Evolutionary conservation across 768 basidiomycete species (phyloP).

Genomic region (Serpula lacrymans): DNA sequence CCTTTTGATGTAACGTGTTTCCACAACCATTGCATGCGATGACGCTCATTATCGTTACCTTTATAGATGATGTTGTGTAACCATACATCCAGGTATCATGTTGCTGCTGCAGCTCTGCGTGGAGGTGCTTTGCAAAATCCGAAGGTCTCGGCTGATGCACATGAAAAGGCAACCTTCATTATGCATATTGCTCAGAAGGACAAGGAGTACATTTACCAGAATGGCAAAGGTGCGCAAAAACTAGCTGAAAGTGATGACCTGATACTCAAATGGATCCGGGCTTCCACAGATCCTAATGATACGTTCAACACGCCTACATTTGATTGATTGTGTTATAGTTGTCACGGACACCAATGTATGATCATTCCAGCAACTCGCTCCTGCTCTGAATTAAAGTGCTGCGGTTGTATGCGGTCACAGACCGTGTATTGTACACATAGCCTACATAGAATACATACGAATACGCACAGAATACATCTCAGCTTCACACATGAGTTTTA

Average conservation of each 20-base stretch:
- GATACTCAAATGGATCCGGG: too few species aligned
- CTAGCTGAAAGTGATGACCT: slow-evolving; percentile 1
- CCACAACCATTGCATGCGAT: slow-evolving; percentile 2
- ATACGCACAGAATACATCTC: too few species aligned
- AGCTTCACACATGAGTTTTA: too few species aligned
- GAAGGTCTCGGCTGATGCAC: slow-evolving; percentile 54
- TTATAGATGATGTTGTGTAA: slow-evolving; percentile 75
- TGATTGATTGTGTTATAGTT: too few species aligned
- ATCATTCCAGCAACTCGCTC: too few species aligned
- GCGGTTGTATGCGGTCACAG: too few species aligned
- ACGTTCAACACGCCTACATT: slow-evolving; percentile 49
- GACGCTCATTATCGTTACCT: background rate
- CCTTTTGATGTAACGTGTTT: slow-evolving; percentile 61
- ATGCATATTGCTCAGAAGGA: slow-evolving; percentile 62
- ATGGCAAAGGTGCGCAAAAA: slow-evolving; percentile 49
- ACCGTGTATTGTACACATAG: too few species aligned
- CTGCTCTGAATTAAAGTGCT: too few species aligned
- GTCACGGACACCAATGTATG: too few species aligned
- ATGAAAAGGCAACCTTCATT: slow-evolving; percentile 53
- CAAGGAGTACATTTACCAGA: slow-evolving; percentile 53
- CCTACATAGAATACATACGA: too few species aligned
- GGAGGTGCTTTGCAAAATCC: slow-evolving; percentile 51
- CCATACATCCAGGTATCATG: slow-evolving; percentile 61
- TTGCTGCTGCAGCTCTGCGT: slow-evolving; percentile 59
- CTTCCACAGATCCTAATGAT: slow-evolving; percentile 33